These are phyloP conservation scores for Lepidopterella palustris DNA, from an alignment of 495 filamentous ascomycete species.

Conservation along the genomic window DNA sequence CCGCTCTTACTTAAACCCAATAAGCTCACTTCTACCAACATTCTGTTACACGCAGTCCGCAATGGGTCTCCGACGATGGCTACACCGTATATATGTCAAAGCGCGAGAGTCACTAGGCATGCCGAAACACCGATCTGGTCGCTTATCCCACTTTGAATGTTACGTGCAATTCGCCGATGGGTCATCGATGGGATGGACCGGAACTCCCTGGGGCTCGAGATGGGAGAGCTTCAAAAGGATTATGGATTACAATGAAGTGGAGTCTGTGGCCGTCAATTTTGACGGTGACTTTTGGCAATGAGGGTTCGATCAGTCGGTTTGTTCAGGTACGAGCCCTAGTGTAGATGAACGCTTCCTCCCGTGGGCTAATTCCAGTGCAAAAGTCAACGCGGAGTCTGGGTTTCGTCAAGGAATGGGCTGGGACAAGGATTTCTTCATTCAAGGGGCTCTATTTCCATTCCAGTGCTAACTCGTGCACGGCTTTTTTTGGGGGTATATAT, in stretches of 20 bases:
- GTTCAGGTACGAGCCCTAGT: neutral
- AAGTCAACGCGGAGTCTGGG: too few relatives aligned
- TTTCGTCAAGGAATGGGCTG: too few relatives aligned
- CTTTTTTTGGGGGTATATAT: too few relatives aligned
- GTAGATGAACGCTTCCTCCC: neutral
- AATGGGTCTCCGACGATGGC: neutral
- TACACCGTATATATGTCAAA: neutral
- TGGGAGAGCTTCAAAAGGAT: slow-evolving; percentile 3
- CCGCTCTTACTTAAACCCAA: too few relatives aligned
- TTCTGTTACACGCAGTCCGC: too few relatives aligned
- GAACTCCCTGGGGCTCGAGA: neutral
- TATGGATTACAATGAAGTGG: neutral
- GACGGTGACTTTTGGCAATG: slow-evolving; percentile 3
- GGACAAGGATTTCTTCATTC: too few relatives aligned
- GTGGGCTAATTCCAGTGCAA: neutral
- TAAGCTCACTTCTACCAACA: too few relatives aligned
- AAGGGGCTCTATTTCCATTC: too few relatives aligned
- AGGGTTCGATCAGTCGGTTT: too few relatives aligned
- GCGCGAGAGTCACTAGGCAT: neutral
- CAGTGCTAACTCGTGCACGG: too few relatives aligned
- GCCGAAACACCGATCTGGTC: neutral
- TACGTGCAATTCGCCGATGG: neutral
- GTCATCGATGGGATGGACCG: neutral
- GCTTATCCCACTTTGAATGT: neutral
- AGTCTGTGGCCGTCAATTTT: neutral